phyloP scores from a whole-genome alignment of 202 grass and related monocot genomes.

The Brachypodium distachyon region DNA sequence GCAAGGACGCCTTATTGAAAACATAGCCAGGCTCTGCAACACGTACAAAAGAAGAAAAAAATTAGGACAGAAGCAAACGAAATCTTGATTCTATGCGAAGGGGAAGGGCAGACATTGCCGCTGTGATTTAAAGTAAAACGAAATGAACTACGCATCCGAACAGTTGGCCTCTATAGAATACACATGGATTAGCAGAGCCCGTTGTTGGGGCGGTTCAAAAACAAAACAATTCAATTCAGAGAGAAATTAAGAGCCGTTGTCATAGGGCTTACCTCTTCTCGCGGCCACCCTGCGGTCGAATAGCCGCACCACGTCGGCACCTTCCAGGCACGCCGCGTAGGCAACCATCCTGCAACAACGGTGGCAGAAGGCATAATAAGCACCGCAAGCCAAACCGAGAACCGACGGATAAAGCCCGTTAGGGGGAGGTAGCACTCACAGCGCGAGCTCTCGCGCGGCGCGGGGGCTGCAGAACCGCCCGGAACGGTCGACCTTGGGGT shows the following conservation, averaged over 20 bases:
- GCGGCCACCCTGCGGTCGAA: constrained; percentile 81
- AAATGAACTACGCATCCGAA: background rate
- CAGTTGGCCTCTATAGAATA: background rate
- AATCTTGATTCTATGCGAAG: background rate
- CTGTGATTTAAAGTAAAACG: background rate
- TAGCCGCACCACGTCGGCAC: constrained; percentile 70
- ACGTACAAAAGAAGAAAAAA: constrained; percentile 8
- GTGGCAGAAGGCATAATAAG: background rate
- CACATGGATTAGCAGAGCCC: background rate
- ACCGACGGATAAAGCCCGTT: background rate
- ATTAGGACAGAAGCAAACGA: background rate
- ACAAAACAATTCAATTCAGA: background rate
- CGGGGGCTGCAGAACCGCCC: constrained; percentile 84
- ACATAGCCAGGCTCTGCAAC: constrained; percentile 62
- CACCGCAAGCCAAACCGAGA: background rate
- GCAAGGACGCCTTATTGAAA: constrained; percentile 59
- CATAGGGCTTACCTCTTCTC: constrained; percentile 51
- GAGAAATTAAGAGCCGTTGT: background rate
- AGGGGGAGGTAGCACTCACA: constrained; percentile 44
- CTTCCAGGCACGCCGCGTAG: constrained; percentile 86
- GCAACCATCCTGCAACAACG: constrained; percentile 58
- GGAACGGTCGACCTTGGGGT: constrained; percentile 56
- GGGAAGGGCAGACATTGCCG: background rate
- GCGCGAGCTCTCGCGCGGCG: constrained; percentile 87
- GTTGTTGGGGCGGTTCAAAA: background rate